These are phyloP conservation scores for Golubevia sp. DNA, from an alignment of 1,284 basidiomycete species.

Conservation along the genomic window DNA sequence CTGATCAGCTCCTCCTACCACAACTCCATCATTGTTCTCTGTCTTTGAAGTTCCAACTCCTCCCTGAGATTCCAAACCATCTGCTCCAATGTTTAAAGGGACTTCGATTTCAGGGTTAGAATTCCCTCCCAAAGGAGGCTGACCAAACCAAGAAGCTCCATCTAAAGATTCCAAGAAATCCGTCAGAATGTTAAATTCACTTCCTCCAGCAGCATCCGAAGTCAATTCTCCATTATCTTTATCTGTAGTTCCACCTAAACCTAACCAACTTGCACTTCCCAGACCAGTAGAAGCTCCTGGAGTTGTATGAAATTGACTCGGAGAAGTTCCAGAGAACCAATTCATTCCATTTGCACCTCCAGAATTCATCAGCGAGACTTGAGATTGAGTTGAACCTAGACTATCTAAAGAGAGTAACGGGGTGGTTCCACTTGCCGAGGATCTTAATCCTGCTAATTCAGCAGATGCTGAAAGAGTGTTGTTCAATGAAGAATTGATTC, in stretches of 20 bases:
- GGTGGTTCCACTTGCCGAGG: neutral
- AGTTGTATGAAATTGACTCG: neutral
- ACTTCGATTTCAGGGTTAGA: constrained; percentile 1
- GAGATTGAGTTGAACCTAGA: neutral
- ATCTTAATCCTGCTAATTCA: neutral
- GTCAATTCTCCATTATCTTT: constrained; percentile 22
- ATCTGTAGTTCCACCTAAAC: constrained; percentile 32
- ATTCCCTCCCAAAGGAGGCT: neutral
- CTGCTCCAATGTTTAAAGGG: neutral
- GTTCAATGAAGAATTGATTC: no score
- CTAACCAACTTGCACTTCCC: constrained; percentile 50
- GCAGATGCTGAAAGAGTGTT: neutral
- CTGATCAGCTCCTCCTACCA: constrained; percentile 11
- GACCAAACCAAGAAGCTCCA: constrained; percentile 12
- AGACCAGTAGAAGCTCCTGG: constrained; percentile 16
- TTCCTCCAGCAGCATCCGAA: constrained; percentile 47
- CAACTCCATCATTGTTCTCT: no score
- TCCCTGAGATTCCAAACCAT: neutral
- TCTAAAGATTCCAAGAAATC: constrained; percentile 55
- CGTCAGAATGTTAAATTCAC: constrained; percentile 47
- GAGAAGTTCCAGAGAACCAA: neutral
- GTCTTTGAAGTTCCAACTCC: no score
- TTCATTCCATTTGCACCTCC: neutral
- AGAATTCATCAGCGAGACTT: no score
- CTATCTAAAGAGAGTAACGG: neutral